Base-by-base conservation (phyloP, 2,329 filamentous ascomycete genomes). In the Monosporascus cannonballus region DNA sequence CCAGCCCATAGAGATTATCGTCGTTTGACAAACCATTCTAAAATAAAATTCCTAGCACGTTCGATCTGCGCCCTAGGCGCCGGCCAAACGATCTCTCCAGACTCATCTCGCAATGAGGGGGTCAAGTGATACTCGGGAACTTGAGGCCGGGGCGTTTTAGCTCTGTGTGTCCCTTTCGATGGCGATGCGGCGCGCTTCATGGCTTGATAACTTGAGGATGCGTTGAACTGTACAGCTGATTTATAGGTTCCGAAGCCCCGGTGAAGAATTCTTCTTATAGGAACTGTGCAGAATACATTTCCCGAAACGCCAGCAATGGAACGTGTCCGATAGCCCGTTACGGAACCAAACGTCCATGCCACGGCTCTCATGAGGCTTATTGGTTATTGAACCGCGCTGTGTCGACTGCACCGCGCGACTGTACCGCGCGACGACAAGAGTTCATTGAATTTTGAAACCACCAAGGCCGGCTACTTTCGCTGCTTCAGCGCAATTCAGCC, bases 21-120 rank as follows among this genome's bases (percentile, higher is more conserved):
- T 11, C n/a, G 2, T 34, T 34, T 14, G 30, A 61, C 67, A 49
- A 68, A 80, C 83, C 83, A 85, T 64, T 83, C 75, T 46, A 64
- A 68, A 49, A 87, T 81, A 48, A 86, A 81, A 2, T 67, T 60
- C 49, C 80, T 72, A 3, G 84, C 84, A 7, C 67, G 66, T 9
- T 78, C 68, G 37, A 87, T 80, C 51, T 85, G 78, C 11, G 67
- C 65, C 49, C 64, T 67, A 2, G 82, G 78, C 1, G 84, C 84
- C 3, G 85, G 85, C 85, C 84, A 87, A 47, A 85, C 71, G 1
- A 74, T 68, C 9, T 71, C 69, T 2, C 80, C 81, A 18, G 69
- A 58, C 0, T 70, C 68, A 54, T 77, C 73, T 50, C 63, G 65
- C 34, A 70, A 48, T 3, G 72, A 71, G 3, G 72, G 69, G 5